Evolutionary conservation across 2,329 filamentous ascomycete genomes (phyloP), one percentile per base, ranked within the genome.

Genomic region (Apiospora phragmitis): DNA sequence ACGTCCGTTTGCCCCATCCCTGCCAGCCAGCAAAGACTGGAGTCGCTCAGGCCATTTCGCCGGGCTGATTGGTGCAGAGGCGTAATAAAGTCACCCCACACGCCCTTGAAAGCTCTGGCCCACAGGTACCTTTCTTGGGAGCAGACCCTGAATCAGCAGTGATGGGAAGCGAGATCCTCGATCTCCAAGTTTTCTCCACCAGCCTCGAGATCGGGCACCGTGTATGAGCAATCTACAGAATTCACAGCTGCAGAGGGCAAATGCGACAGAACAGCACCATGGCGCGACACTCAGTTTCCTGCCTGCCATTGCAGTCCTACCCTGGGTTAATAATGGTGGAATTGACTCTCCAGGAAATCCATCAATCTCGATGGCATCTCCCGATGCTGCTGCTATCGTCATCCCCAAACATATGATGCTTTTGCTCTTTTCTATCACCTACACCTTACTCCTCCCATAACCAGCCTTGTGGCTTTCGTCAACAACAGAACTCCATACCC

Each of bases 311-410:
- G n/a, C 47, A 21, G 24, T 38, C 3, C 66, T 26, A 35, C n/a
- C 32, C 21, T n/a, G n/a, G n/a, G n/a, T n/a, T 68, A 38, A 21
- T 26, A 38, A 24, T 55, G 35, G 18, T 1, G n/a, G n/a, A 18
- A 38, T 49, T 35, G 67, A 24, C 12, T 35, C 35, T 55, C 55
- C 47, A 41, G 14, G 14, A 51, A n/a, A 26, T 18, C 29, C 66
- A 38, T 24, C 43, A n/a, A 68, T 68, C 67, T 68, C 67, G 67
- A 68, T 68, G 67, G 45, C 45, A 68, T 68, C 67, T 45, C 29
- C 35, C 45, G 67, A 68, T 55, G 67, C 18, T 38, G 29, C 29
- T 41, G 67, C 26, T 26, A 55, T 68, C 43, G 43, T 68, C 67
- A 51, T 68, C 32, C 8, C 26, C 16, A 14, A 42, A 67, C 65